A percentile compares a stretch with the other conserved stretches of the same genome.
phyloP scores from a whole-genome alignment of 2,329 filamentous ascomycete genomes.

The Nigrospora sphaerica region DNA sequence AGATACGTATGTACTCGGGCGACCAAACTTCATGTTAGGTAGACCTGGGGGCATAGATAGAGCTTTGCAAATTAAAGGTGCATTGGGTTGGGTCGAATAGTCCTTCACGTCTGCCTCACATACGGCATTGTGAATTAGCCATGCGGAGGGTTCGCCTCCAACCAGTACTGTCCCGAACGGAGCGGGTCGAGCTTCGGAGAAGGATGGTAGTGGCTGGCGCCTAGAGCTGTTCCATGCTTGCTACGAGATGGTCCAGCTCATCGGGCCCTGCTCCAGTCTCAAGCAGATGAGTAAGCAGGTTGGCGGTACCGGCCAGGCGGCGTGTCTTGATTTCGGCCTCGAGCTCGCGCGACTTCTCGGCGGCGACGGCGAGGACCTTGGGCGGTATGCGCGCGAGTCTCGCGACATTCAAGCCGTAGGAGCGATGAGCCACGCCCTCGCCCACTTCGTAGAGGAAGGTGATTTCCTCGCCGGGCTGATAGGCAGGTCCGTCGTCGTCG shows the following conservation, averaged over 20 bases:
- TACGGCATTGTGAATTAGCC: no score
- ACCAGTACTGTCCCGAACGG: no score
- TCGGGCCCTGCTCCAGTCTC: conserved; percentile 20
- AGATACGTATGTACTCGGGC: no score
- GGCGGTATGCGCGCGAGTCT: conserved; percentile 74
- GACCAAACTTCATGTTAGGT: no score
- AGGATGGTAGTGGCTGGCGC: no score
- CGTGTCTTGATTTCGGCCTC: conserved; percentile 65
- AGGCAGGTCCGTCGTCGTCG: conserved; percentile 19
- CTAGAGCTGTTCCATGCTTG: conserved; percentile 54
- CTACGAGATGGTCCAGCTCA: conserved; percentile 44
- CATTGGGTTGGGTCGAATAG: no score
- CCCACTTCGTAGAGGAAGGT: conserved; percentile 93
- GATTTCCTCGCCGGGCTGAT: conserved; percentile 62
- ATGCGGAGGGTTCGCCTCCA: no score
- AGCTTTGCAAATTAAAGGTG: no score
- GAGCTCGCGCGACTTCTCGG: conserved; percentile 70
- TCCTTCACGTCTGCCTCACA: no score
- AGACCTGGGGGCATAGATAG: no score
- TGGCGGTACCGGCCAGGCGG: conserved; percentile 45
- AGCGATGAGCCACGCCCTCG: conserved; percentile 86
- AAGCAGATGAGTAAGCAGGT: conserved; percentile 35
- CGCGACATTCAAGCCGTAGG: conserved; percentile 91
- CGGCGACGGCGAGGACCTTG: conserved; percentile 70
- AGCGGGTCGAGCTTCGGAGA: no score